Conservation (phyloP, 202 grass and related monocot species). For the Carex arenaria region DNA sequence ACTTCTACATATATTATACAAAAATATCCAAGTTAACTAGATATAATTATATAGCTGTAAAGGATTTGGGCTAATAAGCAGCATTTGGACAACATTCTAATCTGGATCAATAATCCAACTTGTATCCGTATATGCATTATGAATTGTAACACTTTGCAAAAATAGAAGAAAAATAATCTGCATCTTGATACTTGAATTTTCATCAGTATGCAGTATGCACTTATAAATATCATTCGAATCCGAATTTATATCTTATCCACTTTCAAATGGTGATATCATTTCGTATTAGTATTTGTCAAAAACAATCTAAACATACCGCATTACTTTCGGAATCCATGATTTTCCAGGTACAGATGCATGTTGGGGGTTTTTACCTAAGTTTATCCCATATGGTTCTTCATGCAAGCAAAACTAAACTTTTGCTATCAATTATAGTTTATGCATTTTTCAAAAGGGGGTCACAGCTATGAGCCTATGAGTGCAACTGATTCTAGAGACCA, state of each 20-base stretch:
- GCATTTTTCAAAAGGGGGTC: neutral
- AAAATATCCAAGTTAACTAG: no score
- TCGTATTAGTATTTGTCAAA: no score
- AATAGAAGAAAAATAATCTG: neutral
- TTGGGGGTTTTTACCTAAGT: neutral
- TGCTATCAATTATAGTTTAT: neutral
- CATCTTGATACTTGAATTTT: neutral
- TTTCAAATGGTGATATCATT: neutral
- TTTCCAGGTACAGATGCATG: neutral
- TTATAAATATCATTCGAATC: no score
- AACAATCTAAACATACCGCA: no score
- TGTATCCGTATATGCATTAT: neutral
- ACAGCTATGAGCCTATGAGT: neutral
- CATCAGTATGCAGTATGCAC: neutral
- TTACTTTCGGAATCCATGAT: neutral
- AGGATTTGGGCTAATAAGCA: no score
- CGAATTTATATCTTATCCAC: neutral
- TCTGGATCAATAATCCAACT: no score
- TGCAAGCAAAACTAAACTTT: neutral
- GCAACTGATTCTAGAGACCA: neutral
- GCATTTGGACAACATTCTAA: no score
- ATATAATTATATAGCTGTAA: no score
- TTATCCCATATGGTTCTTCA: neutral
- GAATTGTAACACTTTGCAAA: neutral
- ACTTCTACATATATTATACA: no score